These are phyloP conservation scores for Leishmania gerbilli DNA, from an alignment of 208 protist genomes.

Conservation along the genomic window DNA sequence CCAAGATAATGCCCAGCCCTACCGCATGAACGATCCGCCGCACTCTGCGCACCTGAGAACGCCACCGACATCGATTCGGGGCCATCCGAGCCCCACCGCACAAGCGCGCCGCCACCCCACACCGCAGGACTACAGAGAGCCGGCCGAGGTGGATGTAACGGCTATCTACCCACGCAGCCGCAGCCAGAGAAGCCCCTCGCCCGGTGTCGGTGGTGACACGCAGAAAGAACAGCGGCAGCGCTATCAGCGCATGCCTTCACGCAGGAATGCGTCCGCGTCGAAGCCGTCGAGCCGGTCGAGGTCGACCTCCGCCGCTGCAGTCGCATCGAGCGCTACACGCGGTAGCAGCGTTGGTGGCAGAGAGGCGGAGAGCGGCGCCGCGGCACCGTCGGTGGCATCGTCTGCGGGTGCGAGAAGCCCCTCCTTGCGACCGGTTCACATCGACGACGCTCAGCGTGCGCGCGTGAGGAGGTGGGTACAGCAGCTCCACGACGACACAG, in stretches of 20 bases:
- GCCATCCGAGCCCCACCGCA: neutral
- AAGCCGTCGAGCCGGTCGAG: neutral
- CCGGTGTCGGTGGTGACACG: neutral
- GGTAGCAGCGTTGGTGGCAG: neutral
- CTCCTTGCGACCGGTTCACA: constrained; percentile 26
- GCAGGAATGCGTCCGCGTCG: neutral
- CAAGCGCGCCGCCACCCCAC: neutral
- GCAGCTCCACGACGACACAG: constrained; percentile 52
- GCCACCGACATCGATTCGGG: neutral
- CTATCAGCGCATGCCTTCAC: neutral
- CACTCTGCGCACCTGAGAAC: neutral
- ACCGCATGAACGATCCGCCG: neutral
- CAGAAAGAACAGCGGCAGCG: neutral
- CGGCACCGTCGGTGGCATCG: neutral
- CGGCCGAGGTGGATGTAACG: constrained; percentile 22
- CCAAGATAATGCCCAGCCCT: neutral
- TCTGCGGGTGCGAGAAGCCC: neutral
- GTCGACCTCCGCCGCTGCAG: constrained; percentile 1
- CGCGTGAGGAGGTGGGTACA: constrained; percentile 42
- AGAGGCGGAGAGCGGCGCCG: neutral
- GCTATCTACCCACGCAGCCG: constrained; percentile 20
- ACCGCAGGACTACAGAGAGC: constrained; percentile 2
- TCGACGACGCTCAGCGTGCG: constrained; percentile 30
- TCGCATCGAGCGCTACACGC: constrained; percentile 1
- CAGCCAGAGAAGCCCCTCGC: constrained; percentile 12